These are phyloP conservation scores for Meyerozyma carpophila DNA, from an alignment of 1,139 yeast species.

Conservation along the genomic window DNA sequence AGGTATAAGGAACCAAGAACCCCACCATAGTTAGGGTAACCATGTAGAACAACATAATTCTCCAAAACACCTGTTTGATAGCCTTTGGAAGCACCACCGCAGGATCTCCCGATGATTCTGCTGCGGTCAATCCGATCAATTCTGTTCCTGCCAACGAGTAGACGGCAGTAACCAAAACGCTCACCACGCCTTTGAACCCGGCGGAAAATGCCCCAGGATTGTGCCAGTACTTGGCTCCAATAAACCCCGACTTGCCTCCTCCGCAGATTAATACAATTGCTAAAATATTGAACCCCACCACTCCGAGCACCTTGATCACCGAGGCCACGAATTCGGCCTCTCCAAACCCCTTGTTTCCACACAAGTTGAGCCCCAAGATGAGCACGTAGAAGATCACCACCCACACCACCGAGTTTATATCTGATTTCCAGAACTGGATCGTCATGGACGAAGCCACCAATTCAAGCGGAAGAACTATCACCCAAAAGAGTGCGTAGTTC, in stretches of 20 bases:
- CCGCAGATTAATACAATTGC: slow-evolving; percentile 69
- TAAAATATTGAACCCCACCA: slow-evolving; percentile 61
- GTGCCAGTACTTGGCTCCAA: slow-evolving; percentile 55
- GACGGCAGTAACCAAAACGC: slow-evolving; percentile 38
- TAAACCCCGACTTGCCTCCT: slow-evolving; percentile 52
- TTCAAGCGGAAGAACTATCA: slow-evolving; percentile 63
- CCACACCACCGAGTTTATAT: slow-evolving; percentile 60
- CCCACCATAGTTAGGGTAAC: slow-evolving; percentile 37
- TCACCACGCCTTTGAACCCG: slow-evolving; percentile 51
- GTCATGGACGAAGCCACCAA: slow-evolving; percentile 68
- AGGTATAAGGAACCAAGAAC: slow-evolving; percentile 29
- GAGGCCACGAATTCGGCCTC: slow-evolving; percentile 64
- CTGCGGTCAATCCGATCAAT: slow-evolving; percentile 32
- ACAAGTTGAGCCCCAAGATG: slow-evolving; percentile 50
- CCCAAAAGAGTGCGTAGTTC: slow-evolving; percentile 69
- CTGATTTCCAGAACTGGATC: slow-evolving; percentile 58
- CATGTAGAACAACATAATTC: slow-evolving; percentile 38
- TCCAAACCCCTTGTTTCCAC: slow-evolving; percentile 62
- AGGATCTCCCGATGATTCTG: slow-evolving; percentile 34
- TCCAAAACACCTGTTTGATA: slow-evolving; percentile 40
- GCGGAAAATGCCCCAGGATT: slow-evolving; percentile 62
- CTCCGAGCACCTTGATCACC: slow-evolving; percentile 54
- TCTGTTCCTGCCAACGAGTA: slow-evolving; percentile 44
- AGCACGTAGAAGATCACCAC: slow-evolving; percentile 58
- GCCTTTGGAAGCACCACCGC: slow-evolving; percentile 36